These are phyloP conservation scores for Chenopodium berlandieri DNA, from an alignment of 148 eudicot genomes.

Conservation along the genomic window DNA sequence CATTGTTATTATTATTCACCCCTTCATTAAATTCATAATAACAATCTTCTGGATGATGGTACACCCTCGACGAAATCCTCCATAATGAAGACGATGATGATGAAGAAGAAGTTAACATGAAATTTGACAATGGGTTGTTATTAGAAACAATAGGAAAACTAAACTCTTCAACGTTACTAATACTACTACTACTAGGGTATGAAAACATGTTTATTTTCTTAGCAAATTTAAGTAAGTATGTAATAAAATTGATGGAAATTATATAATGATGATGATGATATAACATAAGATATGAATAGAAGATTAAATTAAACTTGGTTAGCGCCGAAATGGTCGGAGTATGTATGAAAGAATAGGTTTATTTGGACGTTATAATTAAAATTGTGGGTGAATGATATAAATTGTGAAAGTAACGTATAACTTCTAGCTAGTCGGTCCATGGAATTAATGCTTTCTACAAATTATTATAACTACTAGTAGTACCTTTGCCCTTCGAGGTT, in stretches of 20 bases:
- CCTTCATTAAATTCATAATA: conserved; percentile 1
- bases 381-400: conserved; percentile 21
- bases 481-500: conserved; percentile 17
- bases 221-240: neutral
- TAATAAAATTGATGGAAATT: neutral
- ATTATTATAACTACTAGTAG: neutral
- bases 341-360: neutral
- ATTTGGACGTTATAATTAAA: conserved; percentile 1
- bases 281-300: neutral
- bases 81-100: conserved; percentile 32
- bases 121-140: conserved; percentile 26
- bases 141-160: conserved; percentile 36
- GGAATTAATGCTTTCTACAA: conserved; percentile 17
- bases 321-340: conserved; percentile 19
- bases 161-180: conserved; percentile 30
- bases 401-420: conserved; percentile 31
- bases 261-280: neutral
- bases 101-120: conserved; percentile 24
- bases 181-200: neutral
- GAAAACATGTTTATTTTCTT: conserved; percentile 23
- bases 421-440: conserved; percentile 28
- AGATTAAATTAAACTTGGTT: conserved; percentile 8
- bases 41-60: conserved; percentile 24
- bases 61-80: conserved; percentile 35
- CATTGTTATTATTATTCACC: neutral